Evolutionary conservation across 495 filamentous ascomycete genomes (phyloP).

Genomic region (Trichocladium uniseriatum): DNA sequence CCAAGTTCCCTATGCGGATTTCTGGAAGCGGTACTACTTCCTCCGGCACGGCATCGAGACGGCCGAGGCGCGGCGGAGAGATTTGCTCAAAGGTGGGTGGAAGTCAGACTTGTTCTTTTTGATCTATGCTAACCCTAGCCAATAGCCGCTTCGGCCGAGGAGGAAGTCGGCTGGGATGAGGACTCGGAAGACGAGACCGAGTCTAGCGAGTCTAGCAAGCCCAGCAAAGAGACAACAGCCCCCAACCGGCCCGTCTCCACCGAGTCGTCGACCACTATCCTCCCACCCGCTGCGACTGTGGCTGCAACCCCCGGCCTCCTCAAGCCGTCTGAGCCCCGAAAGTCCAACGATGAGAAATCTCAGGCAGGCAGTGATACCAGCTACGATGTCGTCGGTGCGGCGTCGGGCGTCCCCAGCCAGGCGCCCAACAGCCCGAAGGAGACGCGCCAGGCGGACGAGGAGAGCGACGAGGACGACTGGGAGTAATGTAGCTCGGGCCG

Average conservation of each 20-base stretch:
- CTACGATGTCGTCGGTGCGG: slow-evolving; percentile 75
- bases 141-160: slow-evolving; percentile 54
- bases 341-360: slow-evolving; percentile 77
- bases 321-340: slow-evolving; percentile 58
- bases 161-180: slow-evolving; percentile 81
- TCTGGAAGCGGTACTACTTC: slow-evolving; percentile 97
- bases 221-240: slow-evolving; percentile 18
- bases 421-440: slow-evolving; percentile 62
- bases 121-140: slow-evolving; percentile 18
- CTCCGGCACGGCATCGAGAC: slow-evolving; percentile 86
- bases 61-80: slow-evolving; percentile 83
- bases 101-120: neutral
- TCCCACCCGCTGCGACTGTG: slow-evolving; percentile 34
- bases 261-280: slow-evolving; percentile 45
- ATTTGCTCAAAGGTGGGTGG: slow-evolving; percentile 77
- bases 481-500: slow-evolving; percentile 45
- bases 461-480: slow-evolving; percentile 60
- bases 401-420: slow-evolving; percentile 70
- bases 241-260: slow-evolving; percentile 34
- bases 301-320: slow-evolving; percentile 25
- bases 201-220: slow-evolving; percentile 1
- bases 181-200: slow-evolving; percentile 30
- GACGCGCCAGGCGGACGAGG: slow-evolving; percentile 39
- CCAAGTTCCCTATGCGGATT: slow-evolving; percentile 73
- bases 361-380: slow-evolving; percentile 83